A percentile compares a stretch with the other conserved stretches of the same genome.
These are phyloP conservation scores for Hymenoscyphus fraxineus DNA, from an alignment of 2,329 filamentous ascomycete species.

Conservation along the genomic window DNA sequence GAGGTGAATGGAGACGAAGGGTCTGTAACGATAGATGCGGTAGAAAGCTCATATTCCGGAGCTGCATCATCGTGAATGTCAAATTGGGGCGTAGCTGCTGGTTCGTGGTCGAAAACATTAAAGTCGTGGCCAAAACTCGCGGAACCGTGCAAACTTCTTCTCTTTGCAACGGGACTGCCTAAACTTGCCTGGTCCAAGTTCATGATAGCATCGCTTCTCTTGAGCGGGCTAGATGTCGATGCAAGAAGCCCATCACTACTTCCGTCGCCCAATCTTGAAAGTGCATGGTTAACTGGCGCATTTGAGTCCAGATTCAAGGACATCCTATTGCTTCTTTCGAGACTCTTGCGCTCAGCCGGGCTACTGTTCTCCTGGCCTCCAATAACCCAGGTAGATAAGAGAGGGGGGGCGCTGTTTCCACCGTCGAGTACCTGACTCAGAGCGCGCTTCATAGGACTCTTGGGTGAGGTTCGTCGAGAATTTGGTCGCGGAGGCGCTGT, in stretches of 20 bases:
- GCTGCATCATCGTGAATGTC: constrained; percentile 50
- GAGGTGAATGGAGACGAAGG: constrained; percentile 37
- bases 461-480: constrained; percentile 69
- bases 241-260: constrained; percentile 42
- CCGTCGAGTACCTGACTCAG: constrained; percentile 64
- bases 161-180: constrained; percentile 85
- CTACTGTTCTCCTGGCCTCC: constrained; percentile 43
- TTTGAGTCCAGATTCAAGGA: constrained; percentile 46
- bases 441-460: constrained; percentile 76
- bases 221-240: constrained; percentile 75
- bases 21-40: constrained; percentile 28
- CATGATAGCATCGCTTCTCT: constrained; percentile 88
- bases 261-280: constrained; percentile 47
- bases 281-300: constrained; percentile 48
- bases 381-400: constrained; percentile 18
- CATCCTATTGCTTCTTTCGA: constrained; percentile 50
- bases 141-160: constrained; percentile 78
- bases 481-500: constrained; percentile 52
- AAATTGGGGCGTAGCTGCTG: constrained; percentile 41
- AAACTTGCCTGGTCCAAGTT: constrained; percentile 74
- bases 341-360: constrained; percentile 42
- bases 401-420: constrained; percentile 61
- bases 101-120: constrained; percentile 69
- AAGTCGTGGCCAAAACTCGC: constrained; percentile 59
- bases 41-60: constrained; percentile 53